A percentile compares a stretch with the other conserved stretches of the same genome.
Evolutionary conservation across 2,329 filamentous ascomycete species (phyloP).

Genomic region (Grosmannia penicillata): DNA sequence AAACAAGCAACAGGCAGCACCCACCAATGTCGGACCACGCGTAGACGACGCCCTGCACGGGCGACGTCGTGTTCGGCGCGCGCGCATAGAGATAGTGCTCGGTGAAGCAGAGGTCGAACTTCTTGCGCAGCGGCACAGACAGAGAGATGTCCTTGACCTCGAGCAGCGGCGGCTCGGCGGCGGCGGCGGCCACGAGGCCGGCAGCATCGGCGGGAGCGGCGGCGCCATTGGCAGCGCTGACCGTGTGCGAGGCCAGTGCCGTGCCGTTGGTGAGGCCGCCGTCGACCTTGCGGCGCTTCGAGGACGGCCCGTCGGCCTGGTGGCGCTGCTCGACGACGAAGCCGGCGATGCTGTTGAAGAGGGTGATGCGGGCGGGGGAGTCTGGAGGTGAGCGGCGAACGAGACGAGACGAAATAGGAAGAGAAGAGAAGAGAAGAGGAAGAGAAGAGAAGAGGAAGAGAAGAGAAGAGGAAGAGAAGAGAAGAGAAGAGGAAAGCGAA

Average conservation of each 20-base stretch:
- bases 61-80: constrained; percentile 32
- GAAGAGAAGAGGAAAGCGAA: not conserved
- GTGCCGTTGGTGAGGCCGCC: constrained; percentile 11
- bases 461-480: not conserved
- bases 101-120: constrained; percentile 51
- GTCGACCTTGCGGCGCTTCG: constrained; percentile 39
- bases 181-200: constrained; percentile 5
- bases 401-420: not conserved
- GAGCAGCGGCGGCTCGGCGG: constrained; percentile 37
- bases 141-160: constrained; percentile 53
- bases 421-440: not conserved
- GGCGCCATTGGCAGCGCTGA: constrained; percentile 7
- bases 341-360: constrained; percentile 42
- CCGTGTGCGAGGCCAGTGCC: constrained; percentile 10
- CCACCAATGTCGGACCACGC: constrained; percentile 48
- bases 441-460: not conserved
- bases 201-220: constrained; percentile 12
- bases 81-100: constrained; percentile 42
- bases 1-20: constrained; percentile 7
- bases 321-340: constrained; percentile 31
- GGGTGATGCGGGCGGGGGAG: constrained; percentile 29
- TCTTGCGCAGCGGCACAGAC: constrained; percentile 53
- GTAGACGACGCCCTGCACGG: constrained; percentile 39
- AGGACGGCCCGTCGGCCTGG: constrained; percentile 18
- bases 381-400: constrained; percentile 20